Conservation (phyloP, 169 alveolate genomes). For the Theileria sp. region DNA sequence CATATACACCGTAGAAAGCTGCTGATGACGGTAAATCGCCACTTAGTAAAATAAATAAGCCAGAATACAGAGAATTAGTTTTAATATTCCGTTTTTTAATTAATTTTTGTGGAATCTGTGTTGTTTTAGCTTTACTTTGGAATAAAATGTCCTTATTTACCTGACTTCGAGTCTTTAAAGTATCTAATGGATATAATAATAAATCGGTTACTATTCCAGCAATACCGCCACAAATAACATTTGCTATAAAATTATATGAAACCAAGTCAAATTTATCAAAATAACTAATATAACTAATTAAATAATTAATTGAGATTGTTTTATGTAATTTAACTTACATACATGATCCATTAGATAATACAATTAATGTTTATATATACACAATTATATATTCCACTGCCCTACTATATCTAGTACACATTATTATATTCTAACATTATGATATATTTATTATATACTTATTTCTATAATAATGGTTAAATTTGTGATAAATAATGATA, state of each 20-base stretch:
- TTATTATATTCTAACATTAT: not conserved
- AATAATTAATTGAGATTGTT: not conserved
- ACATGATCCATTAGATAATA: constrained; percentile 56
- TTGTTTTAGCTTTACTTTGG: constrained; percentile 7
- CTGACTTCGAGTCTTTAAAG: constrained; percentile 74
- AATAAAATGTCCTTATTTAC: constrained; percentile 41
- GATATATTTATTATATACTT: too few relatives aligned
- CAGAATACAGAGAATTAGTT: constrained; percentile 62
- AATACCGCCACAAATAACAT: constrained; percentile 77
- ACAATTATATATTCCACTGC: not conserved
- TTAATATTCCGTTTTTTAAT: constrained; percentile 11
- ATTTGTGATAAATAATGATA: not conserved
- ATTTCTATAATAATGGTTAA: not conserved
- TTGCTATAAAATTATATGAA: constrained; percentile 39
- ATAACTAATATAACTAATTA: not conserved
- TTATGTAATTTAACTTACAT: constrained; percentile 28
- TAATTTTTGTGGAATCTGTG: not conserved
- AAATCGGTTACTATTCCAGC: constrained; percentile 77
- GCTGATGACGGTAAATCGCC: constrained; percentile 79
- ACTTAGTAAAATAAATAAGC: constrained; percentile 64
- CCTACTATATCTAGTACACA: not conserved
- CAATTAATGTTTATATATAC: not conserved
- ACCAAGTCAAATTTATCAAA: not conserved
- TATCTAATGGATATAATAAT: constrained; percentile 76
- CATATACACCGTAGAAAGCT: constrained; percentile 75